These are phyloP conservation scores for Carallia brachiata DNA, from an alignment of 345 rosid genomes.

Conservation along the genomic window DNA sequence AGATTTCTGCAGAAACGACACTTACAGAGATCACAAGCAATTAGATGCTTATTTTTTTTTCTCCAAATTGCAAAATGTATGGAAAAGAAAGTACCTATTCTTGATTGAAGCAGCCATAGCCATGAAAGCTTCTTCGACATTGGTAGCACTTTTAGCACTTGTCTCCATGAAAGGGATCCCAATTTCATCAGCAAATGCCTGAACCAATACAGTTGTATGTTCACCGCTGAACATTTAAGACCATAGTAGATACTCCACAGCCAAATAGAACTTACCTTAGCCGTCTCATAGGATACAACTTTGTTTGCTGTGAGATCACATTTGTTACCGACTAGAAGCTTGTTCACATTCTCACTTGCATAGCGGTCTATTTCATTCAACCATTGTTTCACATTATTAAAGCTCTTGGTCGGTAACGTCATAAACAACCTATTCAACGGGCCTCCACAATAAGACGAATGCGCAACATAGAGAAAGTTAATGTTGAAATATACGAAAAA, in stretches of 20 bases:
- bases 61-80: not conserved
- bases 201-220: not conserved
- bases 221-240: too few species aligned
- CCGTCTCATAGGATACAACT: conserved; percentile 66
- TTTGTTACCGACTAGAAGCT: conserved; percentile 79
- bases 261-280: conserved; percentile 39
- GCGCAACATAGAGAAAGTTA: not conserved
- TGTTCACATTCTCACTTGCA: conserved; percentile 76
- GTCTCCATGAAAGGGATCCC: conserved; percentile 81
- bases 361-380: conserved; percentile 73
- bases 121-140: conserved; percentile 78
- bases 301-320: conserved; percentile 67
- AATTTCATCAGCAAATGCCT: conserved; percentile 80
- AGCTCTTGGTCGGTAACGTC: conserved; percentile 83
- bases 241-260: too few species aligned
- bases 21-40: not conserved
- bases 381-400: conserved; percentile 81
- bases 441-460: not conserved
- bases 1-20: not conserved
- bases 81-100: conserved; percentile 44
- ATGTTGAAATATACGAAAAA: not conserved
- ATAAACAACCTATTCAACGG: conserved; percentile 56
- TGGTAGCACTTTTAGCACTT: conserved; percentile 72
- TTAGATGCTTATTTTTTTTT: not conserved
- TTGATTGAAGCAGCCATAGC: conserved; percentile 76